Percentiles rank a stretch among this genome's conserved stretches.
These are phyloP conservation scores for Nothophaeocryptopus gaeumannii DNA, from an alignment of 2,329 filamentous ascomycete species.

Conservation along the genomic window DNA sequence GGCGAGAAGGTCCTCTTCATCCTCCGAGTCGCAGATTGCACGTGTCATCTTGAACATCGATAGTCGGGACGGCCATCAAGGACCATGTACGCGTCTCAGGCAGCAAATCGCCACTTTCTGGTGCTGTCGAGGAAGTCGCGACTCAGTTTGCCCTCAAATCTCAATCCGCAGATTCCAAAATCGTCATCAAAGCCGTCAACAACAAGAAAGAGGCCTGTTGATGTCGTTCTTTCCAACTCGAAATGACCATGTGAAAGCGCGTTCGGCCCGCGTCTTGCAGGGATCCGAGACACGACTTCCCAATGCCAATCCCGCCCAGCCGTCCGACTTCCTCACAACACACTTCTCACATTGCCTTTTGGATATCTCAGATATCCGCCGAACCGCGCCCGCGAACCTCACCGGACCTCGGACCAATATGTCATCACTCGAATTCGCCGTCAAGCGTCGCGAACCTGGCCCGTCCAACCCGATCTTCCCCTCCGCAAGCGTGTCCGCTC, in stretches of 20 bases:
- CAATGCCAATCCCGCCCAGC: background rate
- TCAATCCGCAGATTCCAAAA: slow-evolving; percentile 7
- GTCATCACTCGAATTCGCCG: slow-evolving; percentile 12
- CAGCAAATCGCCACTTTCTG: too few species aligned
- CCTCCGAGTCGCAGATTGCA: slow-evolving; percentile 19
- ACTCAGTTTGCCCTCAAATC: background rate
- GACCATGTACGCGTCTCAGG: too few species aligned
- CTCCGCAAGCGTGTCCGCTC: slow-evolving; percentile 29
- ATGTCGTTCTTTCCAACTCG: background rate
- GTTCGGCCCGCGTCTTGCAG: slow-evolving; percentile 3
- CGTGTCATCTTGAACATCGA: too few species aligned
- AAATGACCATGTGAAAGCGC: slow-evolving; percentile 9
- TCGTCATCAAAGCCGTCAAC: background rate
- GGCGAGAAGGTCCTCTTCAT: slow-evolving; percentile 16
- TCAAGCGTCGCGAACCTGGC: slow-evolving; percentile 22
- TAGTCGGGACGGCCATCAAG: too few species aligned
- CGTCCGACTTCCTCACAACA: background rate
- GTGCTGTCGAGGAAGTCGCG: too few species aligned
- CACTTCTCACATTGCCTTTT: background rate
- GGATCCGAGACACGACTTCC: slow-evolving; percentile 1
- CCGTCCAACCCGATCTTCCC: slow-evolving; percentile 12
- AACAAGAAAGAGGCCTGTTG: background rate
- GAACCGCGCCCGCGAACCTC: slow-evolving; percentile 1
- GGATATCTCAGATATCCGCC: background rate
- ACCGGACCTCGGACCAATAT: slow-evolving; percentile 16